phyloP scores from a whole-genome alignment of 345 rosid species.

The Sonneratia alba region DNA sequence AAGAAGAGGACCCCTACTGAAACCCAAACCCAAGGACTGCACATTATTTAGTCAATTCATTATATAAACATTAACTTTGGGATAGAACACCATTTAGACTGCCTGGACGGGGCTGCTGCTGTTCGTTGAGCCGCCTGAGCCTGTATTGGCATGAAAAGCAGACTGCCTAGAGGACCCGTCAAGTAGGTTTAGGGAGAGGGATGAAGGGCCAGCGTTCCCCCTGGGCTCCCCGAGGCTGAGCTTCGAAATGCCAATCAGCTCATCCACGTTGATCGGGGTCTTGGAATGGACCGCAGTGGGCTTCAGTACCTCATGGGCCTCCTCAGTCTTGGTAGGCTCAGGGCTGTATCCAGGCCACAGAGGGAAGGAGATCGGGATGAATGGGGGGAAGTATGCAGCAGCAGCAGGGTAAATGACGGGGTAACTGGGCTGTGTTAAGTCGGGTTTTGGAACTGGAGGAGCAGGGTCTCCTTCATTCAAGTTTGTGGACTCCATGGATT shows the following conservation, averaged over 20 bases:
- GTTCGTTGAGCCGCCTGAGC: conserved; percentile 39
- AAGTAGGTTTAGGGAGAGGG: conserved; percentile 60
- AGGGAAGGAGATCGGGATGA: conserved; percentile 59
- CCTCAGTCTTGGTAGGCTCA: conserved; percentile 32
- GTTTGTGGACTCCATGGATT: conserved; percentile 92
- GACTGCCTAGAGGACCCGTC: conserved; percentile 77
- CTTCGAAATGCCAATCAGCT: conserved; percentile 89
- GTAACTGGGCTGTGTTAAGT: conserved; percentile 34
- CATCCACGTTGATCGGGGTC: conserved; percentile 80
- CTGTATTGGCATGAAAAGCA: conserved; percentile 84
- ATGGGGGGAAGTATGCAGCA: conserved; percentile 61
- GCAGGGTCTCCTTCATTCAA: conserved; percentile 55
- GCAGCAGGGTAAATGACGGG: conserved; percentile 50
- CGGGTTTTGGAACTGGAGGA: conserved; percentile 26
- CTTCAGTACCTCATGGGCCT: conserved; percentile 63
- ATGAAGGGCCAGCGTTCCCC: conserved; percentile 41
- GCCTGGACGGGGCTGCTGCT: conserved; percentile 55
- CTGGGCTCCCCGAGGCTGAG: conserved; percentile 69
- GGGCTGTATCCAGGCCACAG: conserved; percentile 52
- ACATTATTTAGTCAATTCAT: conserved; percentile 13
- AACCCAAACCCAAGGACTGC: conserved; percentile 1
- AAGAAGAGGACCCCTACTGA: not conserved
- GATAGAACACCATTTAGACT: not conserved
- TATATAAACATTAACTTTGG: conserved; percentile 4
- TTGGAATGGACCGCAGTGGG: conserved; percentile 79